A percentile compares a stretch with the other conserved stretches of the same genome.
Conservation (phyloP, 192 early-diverging fungal genomes). For the Gaertneriomyces sp. region DNA sequence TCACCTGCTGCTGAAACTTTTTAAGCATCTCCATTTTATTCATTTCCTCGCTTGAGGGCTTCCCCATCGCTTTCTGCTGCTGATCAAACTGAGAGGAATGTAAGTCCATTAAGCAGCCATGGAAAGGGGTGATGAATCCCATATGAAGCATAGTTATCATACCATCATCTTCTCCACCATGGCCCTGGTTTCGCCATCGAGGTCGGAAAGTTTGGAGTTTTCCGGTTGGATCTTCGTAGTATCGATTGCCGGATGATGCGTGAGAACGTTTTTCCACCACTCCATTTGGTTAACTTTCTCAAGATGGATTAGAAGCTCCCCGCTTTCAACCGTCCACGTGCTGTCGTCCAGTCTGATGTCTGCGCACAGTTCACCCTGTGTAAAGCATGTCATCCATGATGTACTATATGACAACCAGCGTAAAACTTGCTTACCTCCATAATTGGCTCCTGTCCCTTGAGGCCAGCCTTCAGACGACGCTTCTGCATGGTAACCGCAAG, state of each 20-base stretch:
- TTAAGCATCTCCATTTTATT: constrained; percentile 73
- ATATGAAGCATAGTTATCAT: neutral
- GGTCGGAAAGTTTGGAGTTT: constrained; percentile 78
- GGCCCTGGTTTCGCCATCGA: constrained; percentile 83
- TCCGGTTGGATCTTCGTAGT: constrained; percentile 87
- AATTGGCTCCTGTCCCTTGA: constrained; percentile 72
- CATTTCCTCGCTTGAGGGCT: constrained; percentile 73
- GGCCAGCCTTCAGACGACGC: constrained; percentile 59
- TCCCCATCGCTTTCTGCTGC: constrained; percentile 73
- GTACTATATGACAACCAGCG: neutral
- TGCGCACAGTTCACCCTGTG: constrained; percentile 69
- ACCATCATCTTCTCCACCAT: constrained; percentile 99
- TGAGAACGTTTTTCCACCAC: constrained; percentile 87
- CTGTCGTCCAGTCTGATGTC: constrained; percentile 70
- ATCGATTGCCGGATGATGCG: constrained; percentile 76
- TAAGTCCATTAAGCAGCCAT: neutral
- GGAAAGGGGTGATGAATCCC: constrained; percentile 3
- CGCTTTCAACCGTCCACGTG: constrained; percentile 76
- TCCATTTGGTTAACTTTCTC: constrained; percentile 78
- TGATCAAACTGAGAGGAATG: constrained; percentile 74
- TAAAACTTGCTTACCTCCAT: constrained; percentile 54
- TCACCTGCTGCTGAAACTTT: constrained; percentile 60
- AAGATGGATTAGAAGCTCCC: constrained; percentile 71
- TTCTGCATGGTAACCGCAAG: constrained; percentile 66
- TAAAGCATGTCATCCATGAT: neutral